Evolutionary conservation across 148 eudicot species (phyloP).

Genomic region (Pharnaceum exiguum): DNA sequence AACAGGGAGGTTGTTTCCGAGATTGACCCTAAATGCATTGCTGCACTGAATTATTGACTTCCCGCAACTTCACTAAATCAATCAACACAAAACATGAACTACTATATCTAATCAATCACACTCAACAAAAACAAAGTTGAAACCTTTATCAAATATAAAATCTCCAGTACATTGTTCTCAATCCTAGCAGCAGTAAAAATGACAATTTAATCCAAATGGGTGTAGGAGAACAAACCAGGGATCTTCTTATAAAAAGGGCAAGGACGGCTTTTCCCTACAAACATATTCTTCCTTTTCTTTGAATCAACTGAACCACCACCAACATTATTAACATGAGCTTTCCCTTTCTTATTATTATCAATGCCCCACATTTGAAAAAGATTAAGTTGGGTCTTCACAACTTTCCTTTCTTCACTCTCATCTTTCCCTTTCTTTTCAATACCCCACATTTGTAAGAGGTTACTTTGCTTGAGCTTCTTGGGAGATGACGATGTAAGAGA

Average conservation of each 20-base stretch:
- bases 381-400: slow-evolving; percentile 2
- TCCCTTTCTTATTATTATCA: no score
- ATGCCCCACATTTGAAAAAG: background rate
- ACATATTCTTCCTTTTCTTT: slow-evolving; percentile 7
- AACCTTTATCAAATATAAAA: background rate
- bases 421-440: background rate
- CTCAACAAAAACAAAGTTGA: no score
- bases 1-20: no score
- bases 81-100: no score
- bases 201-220: background rate
- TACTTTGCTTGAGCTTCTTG: slow-evolving; percentile 34
- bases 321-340: background rate
- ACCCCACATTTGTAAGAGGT: slow-evolving; percentile 52
- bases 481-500: slow-evolving; percentile 12
- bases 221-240: slow-evolving; percentile 47
- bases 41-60: no score
- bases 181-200: background rate
- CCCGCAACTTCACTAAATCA: no score
- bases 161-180: background rate
- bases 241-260: slow-evolving; percentile 73
- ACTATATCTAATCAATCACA: no score
- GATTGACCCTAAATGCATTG: no score
- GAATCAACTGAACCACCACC: background rate
- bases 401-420: background rate
- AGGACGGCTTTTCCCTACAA: slow-evolving; percentile 11